These are phyloP conservation scores for Colletotrichum zoysiae DNA, from an alignment of 2,329 filamentous ascomycete genomes.

Conservation along the genomic window DNA sequence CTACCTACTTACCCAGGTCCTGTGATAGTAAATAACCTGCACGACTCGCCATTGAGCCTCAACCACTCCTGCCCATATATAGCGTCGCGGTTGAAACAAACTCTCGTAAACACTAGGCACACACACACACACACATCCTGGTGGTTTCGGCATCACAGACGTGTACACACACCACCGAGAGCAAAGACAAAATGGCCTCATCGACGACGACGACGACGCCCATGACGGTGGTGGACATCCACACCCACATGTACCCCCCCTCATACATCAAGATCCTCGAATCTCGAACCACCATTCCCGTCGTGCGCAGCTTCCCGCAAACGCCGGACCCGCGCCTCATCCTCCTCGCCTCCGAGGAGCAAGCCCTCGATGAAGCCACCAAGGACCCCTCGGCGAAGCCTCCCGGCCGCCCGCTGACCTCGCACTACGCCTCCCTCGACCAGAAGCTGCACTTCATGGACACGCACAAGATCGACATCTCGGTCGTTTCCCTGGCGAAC, in stretches of 20 bases:
- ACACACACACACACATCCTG: neutral
- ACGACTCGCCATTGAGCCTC: slow-evolving; percentile 24
- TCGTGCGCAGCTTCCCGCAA: slow-evolving; percentile 75
- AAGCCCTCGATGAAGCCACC: slow-evolving; percentile 61
- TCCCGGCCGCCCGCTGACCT: slow-evolving; percentile 84
- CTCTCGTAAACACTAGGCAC: slow-evolving; percentile 14
- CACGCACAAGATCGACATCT: slow-evolving; percentile 82
- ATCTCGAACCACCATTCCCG: slow-evolving; percentile 72
- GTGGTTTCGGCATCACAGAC: neutral
- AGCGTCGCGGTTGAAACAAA: neutral
- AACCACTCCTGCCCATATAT: neutral
- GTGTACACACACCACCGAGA: neutral
- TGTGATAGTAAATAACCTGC: neutral
- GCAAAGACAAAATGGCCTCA: slow-evolving; percentile 50
- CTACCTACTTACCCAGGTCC: neutral
- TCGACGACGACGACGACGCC: slow-evolving; percentile 47
- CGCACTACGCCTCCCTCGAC: slow-evolving; percentile 83
- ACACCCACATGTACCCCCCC: slow-evolving; percentile 78
- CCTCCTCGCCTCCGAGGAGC: slow-evolving; percentile 67
- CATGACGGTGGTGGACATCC: slow-evolving; percentile 70
- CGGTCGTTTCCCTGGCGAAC: slow-evolving; percentile 90
- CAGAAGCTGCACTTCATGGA: slow-evolving; percentile 92
- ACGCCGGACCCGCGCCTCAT: slow-evolving; percentile 72
- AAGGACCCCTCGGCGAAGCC: slow-evolving; percentile 68
- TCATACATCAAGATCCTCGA: slow-evolving; percentile 72